Conservation (phyloP, 2,329 filamentous ascomycete genomes). For the Trichophyton verrucosum region DNA sequence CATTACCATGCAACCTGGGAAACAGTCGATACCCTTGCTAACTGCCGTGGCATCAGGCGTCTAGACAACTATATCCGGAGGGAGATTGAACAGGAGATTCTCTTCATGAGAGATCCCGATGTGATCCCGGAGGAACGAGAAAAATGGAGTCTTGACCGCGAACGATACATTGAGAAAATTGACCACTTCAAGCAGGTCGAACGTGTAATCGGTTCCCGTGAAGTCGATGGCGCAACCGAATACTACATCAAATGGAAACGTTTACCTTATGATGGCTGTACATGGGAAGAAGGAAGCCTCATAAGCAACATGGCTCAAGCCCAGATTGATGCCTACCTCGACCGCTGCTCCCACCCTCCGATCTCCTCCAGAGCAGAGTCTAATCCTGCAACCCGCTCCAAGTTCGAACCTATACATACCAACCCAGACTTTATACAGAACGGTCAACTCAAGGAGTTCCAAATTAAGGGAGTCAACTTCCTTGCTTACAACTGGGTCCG, state of each 20-base stretch:
- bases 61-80: conserved; percentile 93
- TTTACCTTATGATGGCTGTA: conserved; percentile 83
- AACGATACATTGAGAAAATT: conserved; percentile 76
- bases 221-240: conserved; percentile 67
- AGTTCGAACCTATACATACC: conserved; percentile 58
- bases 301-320: conserved; percentile 69
- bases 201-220: conserved; percentile 72
- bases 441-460: conserved; percentile 82
- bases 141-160: conserved; percentile 89
- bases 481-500: conserved; percentile 91
- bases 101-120: conserved; percentile 60
- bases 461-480: conserved; percentile 89
- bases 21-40: conserved; percentile 57
- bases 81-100: conserved; percentile 65
- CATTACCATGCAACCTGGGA: conserved; percentile 97
- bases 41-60: conserved; percentile 73
- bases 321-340: conserved; percentile 82
- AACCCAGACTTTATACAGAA: conserved; percentile 77
- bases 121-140: conserved; percentile 75
- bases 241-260: conserved; percentile 98
- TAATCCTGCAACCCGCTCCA: conserved; percentile 59
- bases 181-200: conserved; percentile 88
- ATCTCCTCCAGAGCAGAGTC: conserved; percentile 66
- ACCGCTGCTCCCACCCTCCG: conserved; percentile 69
- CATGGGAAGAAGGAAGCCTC: conserved; percentile 72